Evolutionary conservation across 2,329 filamentous ascomycete genomes (phyloP).

Genomic region (Chrysosporium keratinophilum): DNA sequence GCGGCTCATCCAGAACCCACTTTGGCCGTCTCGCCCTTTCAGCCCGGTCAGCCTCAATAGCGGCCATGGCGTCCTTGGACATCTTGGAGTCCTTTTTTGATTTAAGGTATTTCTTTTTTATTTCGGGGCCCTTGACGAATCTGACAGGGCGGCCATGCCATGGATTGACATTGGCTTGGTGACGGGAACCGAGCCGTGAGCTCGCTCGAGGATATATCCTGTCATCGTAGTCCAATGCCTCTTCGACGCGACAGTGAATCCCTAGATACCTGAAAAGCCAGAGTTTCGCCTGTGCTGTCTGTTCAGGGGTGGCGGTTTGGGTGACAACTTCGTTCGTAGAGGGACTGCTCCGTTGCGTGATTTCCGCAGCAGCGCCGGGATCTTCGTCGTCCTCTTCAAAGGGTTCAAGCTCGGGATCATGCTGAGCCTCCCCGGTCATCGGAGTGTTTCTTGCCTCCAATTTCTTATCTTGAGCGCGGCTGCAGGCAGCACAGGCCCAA

Average conservation of each 20-base stretch:
- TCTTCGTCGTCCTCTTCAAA: conserved; percentile 67
- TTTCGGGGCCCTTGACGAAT: conserved; percentile 77
- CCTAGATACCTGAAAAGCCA: conserved; percentile 96
- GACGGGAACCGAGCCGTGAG: conserved; percentile 78
- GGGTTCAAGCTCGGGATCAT: conserved; percentile 54
- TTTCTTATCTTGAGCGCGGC: conserved; percentile 86
- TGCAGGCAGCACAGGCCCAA: conserved; percentile 95
- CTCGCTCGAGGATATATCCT: conserved; percentile 93
- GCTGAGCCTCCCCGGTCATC: conserved; percentile 46
- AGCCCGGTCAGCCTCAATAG: conserved; percentile 69
- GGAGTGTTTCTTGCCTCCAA: conserved; percentile 83
- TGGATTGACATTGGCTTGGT: conserved; percentile 73
- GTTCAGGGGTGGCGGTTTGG: conserved; percentile 62
- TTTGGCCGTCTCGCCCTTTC: conserved; percentile 74
- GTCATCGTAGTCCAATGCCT: conserved; percentile 93
- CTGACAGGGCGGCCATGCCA: conserved; percentile 86
- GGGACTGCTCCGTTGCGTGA: conserved; percentile 25
- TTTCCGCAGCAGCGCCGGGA: conserved; percentile 54
- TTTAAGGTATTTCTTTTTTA: conserved; percentile 65
- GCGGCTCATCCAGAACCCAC: conserved; percentile 85
- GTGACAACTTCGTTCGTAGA: conserved; percentile 46
- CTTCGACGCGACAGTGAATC: conserved; percentile 88
- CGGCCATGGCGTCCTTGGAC: conserved; percentile 68
- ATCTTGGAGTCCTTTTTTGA: conserved; percentile 65
- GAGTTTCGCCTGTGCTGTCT: conserved; percentile 82